Conservation (phyloP, 306 rosid genomes). For the Mucuna pruriens region DNA sequence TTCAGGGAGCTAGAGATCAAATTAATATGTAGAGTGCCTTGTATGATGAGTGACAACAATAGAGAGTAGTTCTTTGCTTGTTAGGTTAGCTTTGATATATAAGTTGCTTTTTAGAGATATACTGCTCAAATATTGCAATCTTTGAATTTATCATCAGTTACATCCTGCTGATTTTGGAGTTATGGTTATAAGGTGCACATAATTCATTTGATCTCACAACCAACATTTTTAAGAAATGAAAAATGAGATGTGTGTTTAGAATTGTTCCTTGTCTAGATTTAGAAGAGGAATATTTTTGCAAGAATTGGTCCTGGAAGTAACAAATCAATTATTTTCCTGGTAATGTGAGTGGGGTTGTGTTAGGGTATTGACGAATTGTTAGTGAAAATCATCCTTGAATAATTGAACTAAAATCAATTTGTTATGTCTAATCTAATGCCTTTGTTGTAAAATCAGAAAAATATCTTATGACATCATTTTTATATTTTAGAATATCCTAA, state of each 20-base stretch:
- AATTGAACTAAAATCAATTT: background rate
- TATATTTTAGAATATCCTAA: too few relatives aligned
- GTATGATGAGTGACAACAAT: background rate
- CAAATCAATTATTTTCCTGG: background rate
- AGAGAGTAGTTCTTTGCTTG: background rate
- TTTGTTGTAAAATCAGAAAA: too few relatives aligned
- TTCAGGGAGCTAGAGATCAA: background rate
- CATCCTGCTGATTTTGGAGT: background rate
- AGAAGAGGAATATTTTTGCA: background rate
- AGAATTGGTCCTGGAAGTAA: background rate
- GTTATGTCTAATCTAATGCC: background rate
- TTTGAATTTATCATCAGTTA: background rate
- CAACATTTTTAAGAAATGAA: background rate
- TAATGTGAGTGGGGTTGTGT: slow-evolving; percentile 11
- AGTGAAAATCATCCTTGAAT: background rate
- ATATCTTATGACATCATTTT: too few relatives aligned
- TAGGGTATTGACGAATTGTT: background rate
- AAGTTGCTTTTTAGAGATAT: background rate
- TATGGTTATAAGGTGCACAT: slow-evolving; percentile 11
- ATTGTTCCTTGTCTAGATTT: background rate
- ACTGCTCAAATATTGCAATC: background rate
- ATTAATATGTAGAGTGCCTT: background rate
- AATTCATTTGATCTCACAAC: background rate
- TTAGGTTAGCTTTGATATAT: slow-evolving; percentile 29
- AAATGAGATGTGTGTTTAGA: background rate